A percentile compares a stretch with the other conserved stretches of the same genome.
phyloP scores from a whole-genome alignment of 2,329 filamentous ascomycete genomes.

The Fusarium verticillioides region DNA sequence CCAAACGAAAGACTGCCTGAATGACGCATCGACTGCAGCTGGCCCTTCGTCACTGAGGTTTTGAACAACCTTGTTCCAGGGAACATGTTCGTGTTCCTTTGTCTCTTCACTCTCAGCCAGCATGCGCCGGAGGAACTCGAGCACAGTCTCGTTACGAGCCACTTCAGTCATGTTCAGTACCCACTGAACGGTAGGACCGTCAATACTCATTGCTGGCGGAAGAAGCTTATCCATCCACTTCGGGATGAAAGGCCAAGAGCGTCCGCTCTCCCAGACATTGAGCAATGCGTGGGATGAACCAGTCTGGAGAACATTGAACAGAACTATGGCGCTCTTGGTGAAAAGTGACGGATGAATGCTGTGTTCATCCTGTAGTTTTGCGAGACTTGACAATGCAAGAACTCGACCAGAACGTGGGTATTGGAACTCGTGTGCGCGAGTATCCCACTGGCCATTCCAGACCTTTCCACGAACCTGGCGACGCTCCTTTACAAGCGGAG shows the following conservation, averaged over 20 bases:
- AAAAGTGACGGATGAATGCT: slow-evolving; percentile 45
- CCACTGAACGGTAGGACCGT: slow-evolving; percentile 52
- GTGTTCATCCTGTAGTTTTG: slow-evolving; percentile 33
- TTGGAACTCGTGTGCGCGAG: slow-evolving; percentile 37
- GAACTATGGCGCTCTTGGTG: slow-evolving; percentile 46
- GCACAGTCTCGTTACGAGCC: slow-evolving; percentile 38
- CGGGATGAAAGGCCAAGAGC: slow-evolving; percentile 53
- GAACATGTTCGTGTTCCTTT: slow-evolving; percentile 47
- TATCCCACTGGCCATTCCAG: slow-evolving; percentile 48
- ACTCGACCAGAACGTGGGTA: slow-evolving; percentile 48
- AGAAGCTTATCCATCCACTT: slow-evolving; percentile 49
- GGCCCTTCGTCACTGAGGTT: slow-evolving; percentile 49
- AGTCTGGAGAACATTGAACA: slow-evolving; percentile 51
- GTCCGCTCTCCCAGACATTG: slow-evolving; percentile 49
- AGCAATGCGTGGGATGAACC: slow-evolving; percentile 48
- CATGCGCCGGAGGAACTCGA: slow-evolving; percentile 45
- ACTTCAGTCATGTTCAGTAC: slow-evolving; percentile 50
- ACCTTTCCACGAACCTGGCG: slow-evolving; percentile 35
- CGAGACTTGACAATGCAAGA: slow-evolving; percentile 43
- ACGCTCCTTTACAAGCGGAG: slow-evolving; percentile 34
- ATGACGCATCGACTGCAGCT: slow-evolving; percentile 49
- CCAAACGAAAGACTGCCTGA: slow-evolving; percentile 53
- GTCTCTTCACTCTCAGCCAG: slow-evolving; percentile 41
- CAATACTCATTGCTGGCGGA: slow-evolving; percentile 52
- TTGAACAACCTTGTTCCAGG: slow-evolving; percentile 49